Evolutionary conservation across 2,329 filamentous ascomycete species (phyloP).

Genomic region (Fusarium longipes): DNA sequence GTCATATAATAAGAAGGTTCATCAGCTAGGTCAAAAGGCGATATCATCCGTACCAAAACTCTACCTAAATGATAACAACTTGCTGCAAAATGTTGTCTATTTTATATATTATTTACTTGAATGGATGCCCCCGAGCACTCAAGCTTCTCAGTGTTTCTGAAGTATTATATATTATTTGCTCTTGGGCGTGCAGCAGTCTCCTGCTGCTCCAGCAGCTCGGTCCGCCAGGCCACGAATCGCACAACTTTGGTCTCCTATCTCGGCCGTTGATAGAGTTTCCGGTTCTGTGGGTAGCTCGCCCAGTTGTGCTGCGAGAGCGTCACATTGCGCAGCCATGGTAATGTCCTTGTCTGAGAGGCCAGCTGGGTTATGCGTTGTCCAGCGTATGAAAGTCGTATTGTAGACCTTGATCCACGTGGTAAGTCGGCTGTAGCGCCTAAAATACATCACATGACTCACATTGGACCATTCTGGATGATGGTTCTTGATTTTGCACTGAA

Average conservation of each 20-base stretch:
- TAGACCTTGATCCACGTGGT: slow-evolving; percentile 64
- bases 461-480: slow-evolving; percentile 85
- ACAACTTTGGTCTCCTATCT: slow-evolving; percentile 45
- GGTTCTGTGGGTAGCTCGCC: slow-evolving; percentile 61
- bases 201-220: slow-evolving; percentile 57
- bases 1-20: too few relatives aligned
- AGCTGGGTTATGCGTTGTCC: slow-evolving; percentile 76
- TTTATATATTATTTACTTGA: too few relatives aligned
- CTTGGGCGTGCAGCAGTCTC: slow-evolving; percentile 66
- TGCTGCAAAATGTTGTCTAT: too few relatives aligned
- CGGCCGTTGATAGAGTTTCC: slow-evolving; percentile 34
- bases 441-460: slow-evolving; percentile 52
- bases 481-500: slow-evolving; percentile 73
- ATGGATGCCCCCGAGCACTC: too few relatives aligned
- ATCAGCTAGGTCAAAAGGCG: too few relatives aligned
- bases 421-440: neutral
- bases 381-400: slow-evolving; percentile 76
- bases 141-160: too few relatives aligned
- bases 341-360: slow-evolving; percentile 75
- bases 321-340: slow-evolving; percentile 70
- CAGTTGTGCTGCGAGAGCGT: slow-evolving; percentile 66
- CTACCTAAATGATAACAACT: too few relatives aligned
- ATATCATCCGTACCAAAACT: too few relatives aligned
- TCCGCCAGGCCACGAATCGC: slow-evolving; percentile 59
- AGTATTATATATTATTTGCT: slow-evolving; percentile 40